phyloP scores from a whole-genome alignment of 805 yeast species.

The Yamadazyma paraphyllophila region DNA sequence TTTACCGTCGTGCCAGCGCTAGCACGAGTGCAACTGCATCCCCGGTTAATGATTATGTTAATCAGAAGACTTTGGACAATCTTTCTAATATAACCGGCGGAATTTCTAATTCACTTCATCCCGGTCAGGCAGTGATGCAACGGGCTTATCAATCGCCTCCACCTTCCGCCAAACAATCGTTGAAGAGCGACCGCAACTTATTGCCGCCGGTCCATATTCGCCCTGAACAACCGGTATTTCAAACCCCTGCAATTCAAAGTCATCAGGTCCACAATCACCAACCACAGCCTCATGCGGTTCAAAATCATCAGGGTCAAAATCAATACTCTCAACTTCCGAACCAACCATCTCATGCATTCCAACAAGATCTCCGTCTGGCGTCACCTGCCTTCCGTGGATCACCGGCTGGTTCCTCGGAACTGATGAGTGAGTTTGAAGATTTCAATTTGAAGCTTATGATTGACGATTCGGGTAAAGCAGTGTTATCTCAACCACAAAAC shows the following conservation, averaged over 20 bases:
- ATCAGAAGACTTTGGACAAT: slow-evolving; percentile 34
- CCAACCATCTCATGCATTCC: not conserved
- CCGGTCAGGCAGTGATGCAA: not conserved
- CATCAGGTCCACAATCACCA: not conserved
- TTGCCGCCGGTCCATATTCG: slow-evolving; percentile 15
- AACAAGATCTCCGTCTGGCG: not conserved
- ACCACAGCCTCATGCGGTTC: not conserved
- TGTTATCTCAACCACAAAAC: slow-evolving; percentile 17
- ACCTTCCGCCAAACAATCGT: slow-evolving; percentile 10
- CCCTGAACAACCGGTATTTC: slow-evolving; percentile 4
- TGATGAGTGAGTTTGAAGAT: slow-evolving; percentile 15
- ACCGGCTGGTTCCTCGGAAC: not conserved
- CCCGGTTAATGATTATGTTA: slow-evolving; percentile 19
- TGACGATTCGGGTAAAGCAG: slow-evolving; percentile 43
- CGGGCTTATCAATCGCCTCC: slow-evolving; percentile 12
- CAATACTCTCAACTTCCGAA: not conserved
- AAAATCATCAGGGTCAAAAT: not conserved
- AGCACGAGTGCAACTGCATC: slow-evolving; percentile 6
- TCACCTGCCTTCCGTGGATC: not conserved
- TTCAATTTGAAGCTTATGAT: slow-evolving; percentile 36
- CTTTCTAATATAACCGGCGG: slow-evolving; percentile 27
- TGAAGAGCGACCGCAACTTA: slow-evolving; percentile 8
- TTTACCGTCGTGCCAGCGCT: not conserved
- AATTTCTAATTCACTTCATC: not conserved
- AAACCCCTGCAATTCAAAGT: not conserved